Evolutionary conservation across 2,329 filamentous ascomycete species (phyloP), one percentile per base, ranked within the genome.

Genomic region (Gliomastix tumulicola): DNA sequence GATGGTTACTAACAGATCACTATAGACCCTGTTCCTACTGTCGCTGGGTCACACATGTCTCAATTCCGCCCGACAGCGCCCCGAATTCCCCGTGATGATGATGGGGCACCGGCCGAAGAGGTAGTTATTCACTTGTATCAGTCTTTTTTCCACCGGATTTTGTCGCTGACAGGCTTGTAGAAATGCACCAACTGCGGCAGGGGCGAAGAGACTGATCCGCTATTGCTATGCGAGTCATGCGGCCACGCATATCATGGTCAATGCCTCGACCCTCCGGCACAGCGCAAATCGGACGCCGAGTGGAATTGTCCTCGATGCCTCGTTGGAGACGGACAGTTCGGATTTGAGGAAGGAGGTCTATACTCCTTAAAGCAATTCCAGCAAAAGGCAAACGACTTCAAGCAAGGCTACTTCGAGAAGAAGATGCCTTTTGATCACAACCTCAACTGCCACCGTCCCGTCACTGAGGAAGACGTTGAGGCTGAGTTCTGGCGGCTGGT

Each of bases 221-320:
- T 96, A 15, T 66, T 94, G 5, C 63, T 87, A 5, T 98, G 92
- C 58, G 92, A 97, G 54, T 88, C 87, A 39, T 98, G 92, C 61
- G 90, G 97, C 43, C 75, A 85, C 51, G 83, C 84, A 4, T 97
- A 77, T 51, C 92, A 98, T 55, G 85, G 83, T 49, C 73, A 79
- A 41, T 98, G 92, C 52, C 74, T 97, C 16, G 92, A 98, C 45
- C 90, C 89, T 22, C 87, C 85, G 3, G 65, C 94, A 30, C 84
- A 82, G 48, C 67, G 74, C 8, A 79, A 84, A 44, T 88, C 88
- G 0, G 84, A 92, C 18, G 74, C 80, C 36, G 92, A 97, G 53
- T 98, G 92, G 92, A 90, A 97, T 55, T 98, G 92, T 48, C 84
- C 92, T 0, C 79, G 88, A 51, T 98, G 92, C 56, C 75, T 98